phyloP scores from a whole-genome alignment of 192 early-diverging fungal species.

The Gryganskiella cystojenkinii region DNA sequence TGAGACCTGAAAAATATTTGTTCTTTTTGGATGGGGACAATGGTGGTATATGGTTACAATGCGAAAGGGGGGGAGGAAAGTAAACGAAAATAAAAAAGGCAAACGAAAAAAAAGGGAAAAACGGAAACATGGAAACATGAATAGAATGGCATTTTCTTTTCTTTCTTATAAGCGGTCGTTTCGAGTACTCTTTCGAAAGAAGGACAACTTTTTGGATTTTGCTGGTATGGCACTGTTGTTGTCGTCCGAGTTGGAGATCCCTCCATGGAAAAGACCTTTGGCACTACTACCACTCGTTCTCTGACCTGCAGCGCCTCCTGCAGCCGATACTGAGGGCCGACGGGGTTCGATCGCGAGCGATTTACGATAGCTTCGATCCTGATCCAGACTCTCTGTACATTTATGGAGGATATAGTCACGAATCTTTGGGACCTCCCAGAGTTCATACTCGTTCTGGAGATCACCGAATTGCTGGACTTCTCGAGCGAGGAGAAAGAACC shows the following conservation, averaged over 20 bases:
- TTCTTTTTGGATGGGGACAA: too few species aligned
- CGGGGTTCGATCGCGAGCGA: conserved; percentile 51
- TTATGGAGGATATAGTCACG: conserved; percentile 49
- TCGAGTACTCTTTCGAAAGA: conserved; percentile 43
- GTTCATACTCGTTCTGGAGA: conserved; percentile 39
- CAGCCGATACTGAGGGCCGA: conserved; percentile 9
- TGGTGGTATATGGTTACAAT: too few species aligned
- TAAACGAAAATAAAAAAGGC: background rate
- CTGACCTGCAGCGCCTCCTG: background rate
- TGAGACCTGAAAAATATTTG: too few species aligned
- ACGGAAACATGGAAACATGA: background rate
- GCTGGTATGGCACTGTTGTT: conserved; percentile 6
- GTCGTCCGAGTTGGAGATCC: conserved; percentile 22
- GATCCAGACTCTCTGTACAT: conserved; percentile 41
- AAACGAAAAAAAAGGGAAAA: conserved; percentile 1
- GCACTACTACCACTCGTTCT: conserved; percentile 5
- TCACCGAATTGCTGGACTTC: conserved; percentile 38
- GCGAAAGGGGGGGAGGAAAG: too few species aligned
- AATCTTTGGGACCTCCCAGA: conserved; percentile 51
- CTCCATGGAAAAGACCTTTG: conserved; percentile 32
- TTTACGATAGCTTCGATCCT: conserved; percentile 34
- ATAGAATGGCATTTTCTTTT: too few species aligned
- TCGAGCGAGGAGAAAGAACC: conserved; percentile 31
- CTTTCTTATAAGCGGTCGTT: conserved; percentile 23
- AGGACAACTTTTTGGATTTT: conserved; percentile 41